Evolutionary conservation across 306 rosid genomes (phyloP).

Genomic region (Herpetospermum pedunculosum): DNA sequence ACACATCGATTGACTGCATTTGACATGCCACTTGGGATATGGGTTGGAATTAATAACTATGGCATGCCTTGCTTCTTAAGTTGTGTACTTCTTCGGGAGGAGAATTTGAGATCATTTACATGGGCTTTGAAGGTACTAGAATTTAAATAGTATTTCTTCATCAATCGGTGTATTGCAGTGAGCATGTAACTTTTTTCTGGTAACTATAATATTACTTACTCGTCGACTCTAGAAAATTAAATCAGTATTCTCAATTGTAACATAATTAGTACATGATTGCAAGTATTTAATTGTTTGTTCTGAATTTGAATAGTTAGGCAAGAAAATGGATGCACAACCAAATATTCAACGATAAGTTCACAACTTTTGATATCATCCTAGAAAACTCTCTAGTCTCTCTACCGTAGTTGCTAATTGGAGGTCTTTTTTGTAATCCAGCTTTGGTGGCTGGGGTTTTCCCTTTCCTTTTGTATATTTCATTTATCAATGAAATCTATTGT

Average conservation of each 20-base stretch:
- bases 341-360: too few relatives aligned
- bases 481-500: too few relatives aligned
- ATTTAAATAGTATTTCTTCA: conserved; percentile 9
- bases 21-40: conserved; percentile 91
- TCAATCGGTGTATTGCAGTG: background rate
- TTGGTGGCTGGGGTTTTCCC: too few relatives aligned
- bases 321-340: background rate
- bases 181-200: background rate
- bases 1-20: conserved; percentile 82
- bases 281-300: background rate
- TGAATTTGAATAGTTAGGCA: background rate
- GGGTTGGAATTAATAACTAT: conserved; percentile 93
- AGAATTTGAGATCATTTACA: conserved; percentile 62
- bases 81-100: conserved; percentile 76
- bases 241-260: background rate
- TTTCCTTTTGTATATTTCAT: too few relatives aligned
- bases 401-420: too few relatives aligned
- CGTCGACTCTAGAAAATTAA: background rate
- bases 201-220: background rate
- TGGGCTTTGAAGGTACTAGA: conserved; percentile 83
- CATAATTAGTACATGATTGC: background rate
- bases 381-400: too few relatives aligned
- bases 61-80: conserved; percentile 99
- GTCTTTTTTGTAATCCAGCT: too few relatives aligned
- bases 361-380: too few relatives aligned